Evolutionary conservation across 345 rosid genomes (phyloP).

Genomic region (Melaleuca alternifolia): DNA sequence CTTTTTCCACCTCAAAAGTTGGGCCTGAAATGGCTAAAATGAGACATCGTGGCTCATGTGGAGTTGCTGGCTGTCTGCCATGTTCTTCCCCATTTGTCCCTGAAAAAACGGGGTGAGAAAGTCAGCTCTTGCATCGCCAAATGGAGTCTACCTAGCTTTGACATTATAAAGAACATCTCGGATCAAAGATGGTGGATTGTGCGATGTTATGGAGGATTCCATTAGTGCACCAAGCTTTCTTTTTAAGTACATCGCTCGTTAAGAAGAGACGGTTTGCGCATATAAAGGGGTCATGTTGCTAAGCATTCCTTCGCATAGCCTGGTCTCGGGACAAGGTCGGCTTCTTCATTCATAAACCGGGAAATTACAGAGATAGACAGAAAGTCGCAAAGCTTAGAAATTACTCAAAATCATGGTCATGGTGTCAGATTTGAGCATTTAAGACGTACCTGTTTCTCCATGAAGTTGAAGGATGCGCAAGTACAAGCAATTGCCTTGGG

Average conservation of each 20-base stretch:
- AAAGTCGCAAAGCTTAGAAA: neutral
- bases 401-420: neutral
- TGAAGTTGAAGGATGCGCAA: accelerated
- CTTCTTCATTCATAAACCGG: neutral
- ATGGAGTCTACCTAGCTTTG: neutral
- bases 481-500: neutral
- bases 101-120: too few species aligned
- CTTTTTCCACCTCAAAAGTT: neutral
- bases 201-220: neutral
- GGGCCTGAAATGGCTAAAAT: too few species aligned
- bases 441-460: neutral
- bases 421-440: neutral
- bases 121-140: neutral
- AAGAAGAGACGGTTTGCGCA: neutral
- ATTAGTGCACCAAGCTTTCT: too few species aligned
- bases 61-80: too few species aligned
- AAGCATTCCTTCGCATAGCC: neutral
- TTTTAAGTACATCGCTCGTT: neutral
- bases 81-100: too few species aligned
- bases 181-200: neutral
- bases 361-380: neutral
- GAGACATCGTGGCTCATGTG: neutral
- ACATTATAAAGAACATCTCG: neutral
- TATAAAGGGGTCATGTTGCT: neutral
- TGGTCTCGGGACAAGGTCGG: neutral